Conservation (phyloP, 1,284 basidiomycete genomes). For the Apiotrichum laibachii region DNA sequence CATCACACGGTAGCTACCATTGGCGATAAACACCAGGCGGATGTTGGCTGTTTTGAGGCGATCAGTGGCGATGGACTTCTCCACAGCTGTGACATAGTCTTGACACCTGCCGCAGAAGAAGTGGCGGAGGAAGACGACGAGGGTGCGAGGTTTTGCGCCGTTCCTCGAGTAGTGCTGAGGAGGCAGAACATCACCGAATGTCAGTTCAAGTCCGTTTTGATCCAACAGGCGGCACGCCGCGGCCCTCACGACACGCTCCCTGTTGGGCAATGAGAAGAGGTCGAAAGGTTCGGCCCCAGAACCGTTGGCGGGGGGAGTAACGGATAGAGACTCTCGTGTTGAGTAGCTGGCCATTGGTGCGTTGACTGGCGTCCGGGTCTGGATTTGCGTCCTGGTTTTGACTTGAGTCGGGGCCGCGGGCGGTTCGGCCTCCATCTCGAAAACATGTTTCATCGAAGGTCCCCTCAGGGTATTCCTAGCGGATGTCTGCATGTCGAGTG, state of each 20-base stretch:
- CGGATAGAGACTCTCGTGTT: too few species aligned
- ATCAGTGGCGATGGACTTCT: conserved; percentile 38
- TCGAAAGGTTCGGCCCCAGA: not conserved
- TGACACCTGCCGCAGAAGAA: conserved; percentile 52
- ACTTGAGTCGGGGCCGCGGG: too few species aligned
- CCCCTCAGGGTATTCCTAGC: too few species aligned
- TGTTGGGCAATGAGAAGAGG: not conserved
- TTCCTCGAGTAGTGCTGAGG: not conserved
- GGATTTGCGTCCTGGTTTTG: too few species aligned
- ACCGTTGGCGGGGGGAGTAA: too few species aligned
- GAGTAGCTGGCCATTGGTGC: too few species aligned
- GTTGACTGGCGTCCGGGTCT: too few species aligned
- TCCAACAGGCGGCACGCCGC: conserved; percentile 31
- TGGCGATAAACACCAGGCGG: conserved; percentile 41
- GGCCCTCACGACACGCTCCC: not conserved
- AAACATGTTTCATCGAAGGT: too few species aligned
- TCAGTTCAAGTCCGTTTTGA: conserved; percentile 36
- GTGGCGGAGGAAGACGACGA: conserved; percentile 47
- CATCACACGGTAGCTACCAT: conserved; percentile 49
- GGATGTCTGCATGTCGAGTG: too few species aligned
- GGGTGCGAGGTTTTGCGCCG: conserved; percentile 17
- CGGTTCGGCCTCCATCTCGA: too few species aligned
- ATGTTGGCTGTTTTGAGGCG: conserved; percentile 39
- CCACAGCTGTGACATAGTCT: conserved; percentile 44
- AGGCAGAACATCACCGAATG: conserved; percentile 43